phyloP scores from a whole-genome alignment of 495 filamentous ascomycete species.

The Neurospora sublineolata region DNA sequence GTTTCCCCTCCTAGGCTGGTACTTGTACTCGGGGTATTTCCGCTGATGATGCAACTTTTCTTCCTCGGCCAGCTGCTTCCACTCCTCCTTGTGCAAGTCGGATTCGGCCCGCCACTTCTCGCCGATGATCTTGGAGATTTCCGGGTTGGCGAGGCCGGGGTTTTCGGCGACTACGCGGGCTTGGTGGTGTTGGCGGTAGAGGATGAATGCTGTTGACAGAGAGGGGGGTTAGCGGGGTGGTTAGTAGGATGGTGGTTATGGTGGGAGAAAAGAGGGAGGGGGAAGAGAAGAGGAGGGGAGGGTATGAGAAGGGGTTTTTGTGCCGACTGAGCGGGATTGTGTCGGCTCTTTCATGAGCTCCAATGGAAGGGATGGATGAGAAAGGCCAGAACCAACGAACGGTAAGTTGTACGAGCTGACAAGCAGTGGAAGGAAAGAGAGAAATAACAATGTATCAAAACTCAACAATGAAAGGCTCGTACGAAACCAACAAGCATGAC shows the following conservation, averaged over 20 bases:
- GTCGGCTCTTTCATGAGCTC: too few species aligned
- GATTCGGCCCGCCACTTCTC: conserved; percentile 75
- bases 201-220: conserved; percentile 69
- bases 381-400: too few species aligned
- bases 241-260: conserved; percentile 4
- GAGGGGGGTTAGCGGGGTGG: neutral
- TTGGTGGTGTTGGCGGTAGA: conserved; percentile 93
- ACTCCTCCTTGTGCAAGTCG: conserved; percentile 66
- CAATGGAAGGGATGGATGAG: too few species aligned
- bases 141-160: conserved; percentile 86
- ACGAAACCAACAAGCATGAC: too few species aligned
- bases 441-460: too few species aligned
- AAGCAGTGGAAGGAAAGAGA: too few species aligned
- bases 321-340: too few species aligned
- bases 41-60: conserved; percentile 84
- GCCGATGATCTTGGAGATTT: conserved; percentile 97
- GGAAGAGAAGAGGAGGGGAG: too few species aligned
- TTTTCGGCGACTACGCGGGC: conserved; percentile 65
- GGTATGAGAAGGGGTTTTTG: too few species aligned
- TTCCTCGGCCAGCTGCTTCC: conserved; percentile 88
- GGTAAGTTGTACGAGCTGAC: too few species aligned
- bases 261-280: neutral
- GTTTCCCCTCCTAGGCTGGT: conserved; percentile 69
- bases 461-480: too few species aligned
- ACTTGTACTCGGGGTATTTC: conserved; percentile 88